phyloP scores from a whole-genome alignment of 768 basidiomycete species.

The Tricholoma sp. region DNA sequence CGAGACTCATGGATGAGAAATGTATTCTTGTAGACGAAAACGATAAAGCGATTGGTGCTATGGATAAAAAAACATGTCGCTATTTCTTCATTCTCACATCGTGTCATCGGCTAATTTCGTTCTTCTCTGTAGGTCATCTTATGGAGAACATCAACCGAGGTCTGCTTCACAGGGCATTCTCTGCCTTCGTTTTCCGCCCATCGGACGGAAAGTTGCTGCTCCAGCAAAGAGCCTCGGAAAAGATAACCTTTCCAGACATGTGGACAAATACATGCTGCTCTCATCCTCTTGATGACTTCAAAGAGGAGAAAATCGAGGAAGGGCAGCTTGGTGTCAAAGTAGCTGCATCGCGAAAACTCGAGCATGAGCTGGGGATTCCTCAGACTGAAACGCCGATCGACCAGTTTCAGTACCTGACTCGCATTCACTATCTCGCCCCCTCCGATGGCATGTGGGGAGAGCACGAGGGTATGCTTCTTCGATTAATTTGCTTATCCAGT shows the following conservation, averaged over 20 bases:
- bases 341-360: conserved; percentile 93
- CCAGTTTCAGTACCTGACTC: conserved; percentile 89
- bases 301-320: conserved; percentile 70
- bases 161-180: conserved; percentile 95
- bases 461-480: conserved; percentile 73
- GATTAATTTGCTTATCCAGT: not conserved
- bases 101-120: conserved; percentile 3
- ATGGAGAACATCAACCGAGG: conserved; percentile 97
- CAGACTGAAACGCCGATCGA: conserved; percentile 69
- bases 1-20: conserved; percentile 91
- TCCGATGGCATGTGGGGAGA: conserved; percentile 94
- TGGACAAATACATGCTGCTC: conserved; percentile 99
- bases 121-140: conserved; percentile 66
- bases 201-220: conserved; percentile 89
- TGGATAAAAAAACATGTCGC: conserved; percentile 94
- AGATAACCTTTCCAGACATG: conserved; percentile 99
- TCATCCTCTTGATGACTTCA: conserved; percentile 92
- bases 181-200: conserved; percentile 94
- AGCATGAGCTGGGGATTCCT: conserved; percentile 96
- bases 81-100: conserved; percentile 21
- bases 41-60: conserved; percentile 78
- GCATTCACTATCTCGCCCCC: conserved; percentile 97
- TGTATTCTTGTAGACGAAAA: conserved; percentile 91
- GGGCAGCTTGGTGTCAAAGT: conserved; percentile 79
- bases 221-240: conserved; percentile 94